Evolutionary conservation across 140 eudicot species (phyloP), one percentile per base, ranked within the genome.

Genomic region (Cichorium intybus): DNA sequence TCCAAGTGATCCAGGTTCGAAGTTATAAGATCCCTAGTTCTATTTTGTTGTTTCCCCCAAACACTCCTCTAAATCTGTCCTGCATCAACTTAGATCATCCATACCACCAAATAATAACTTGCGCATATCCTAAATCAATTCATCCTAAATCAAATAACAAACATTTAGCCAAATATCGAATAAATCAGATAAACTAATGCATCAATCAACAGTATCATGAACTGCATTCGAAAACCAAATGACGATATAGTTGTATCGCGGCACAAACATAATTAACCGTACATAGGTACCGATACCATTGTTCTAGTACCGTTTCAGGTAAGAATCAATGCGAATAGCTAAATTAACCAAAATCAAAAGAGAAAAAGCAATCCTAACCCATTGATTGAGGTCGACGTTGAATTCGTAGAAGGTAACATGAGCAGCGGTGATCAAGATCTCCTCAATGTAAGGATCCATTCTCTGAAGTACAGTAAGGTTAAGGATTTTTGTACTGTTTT

Each of bases 371-470:
- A 60, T 28, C 20, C 71, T 24, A 68, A 86, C 96, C 96, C 97
- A 89, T 83, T 89, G 97, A 65, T 73, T 78, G 55, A 60, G 84
- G 64, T 83, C 87, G 70, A 83, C 75, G 77, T 86, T 86, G 79
- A 89, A 89, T 58, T 86, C 95, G 72, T 86, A 89, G 48, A 86
- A 83, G 60, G 92, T 79, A 46, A 89, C 97, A 61, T 89, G 97
- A 60, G 95, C 92, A n/a, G 89, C 91, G 29, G 97, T 89, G 83
- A 86, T 77, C 46, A 89, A 71, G 66, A 89, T 89, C 62, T 86
- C 95, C 69, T 85, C 95, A 65, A 89, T 75, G 62, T 51, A 83
- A 7, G 97, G 97, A 75, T 89, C 97, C 59, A 83, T 86, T 14
- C 97, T 67, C 61, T 89, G 97, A 10, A 89, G 83, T 4, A 86